A percentile compares a stretch with the other conserved stretches of the same genome.
phyloP scores from a whole-genome alignment of 2,329 filamentous ascomycete genomes.

The Ascochyta rabiei region DNA sequence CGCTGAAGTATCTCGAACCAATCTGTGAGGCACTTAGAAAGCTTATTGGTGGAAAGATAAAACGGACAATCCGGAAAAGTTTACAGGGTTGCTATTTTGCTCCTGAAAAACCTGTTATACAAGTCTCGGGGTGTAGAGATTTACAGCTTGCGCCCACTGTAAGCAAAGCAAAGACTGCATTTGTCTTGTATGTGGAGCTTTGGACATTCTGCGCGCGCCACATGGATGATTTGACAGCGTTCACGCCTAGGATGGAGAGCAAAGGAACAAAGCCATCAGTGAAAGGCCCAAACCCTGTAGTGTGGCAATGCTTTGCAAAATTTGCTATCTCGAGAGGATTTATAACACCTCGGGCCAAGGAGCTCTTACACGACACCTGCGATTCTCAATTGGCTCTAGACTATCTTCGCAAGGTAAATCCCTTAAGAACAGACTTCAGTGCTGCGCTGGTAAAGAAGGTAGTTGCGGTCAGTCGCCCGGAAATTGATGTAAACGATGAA shows the following conservation, averaged over 20 bases:
- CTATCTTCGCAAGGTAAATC: not conserved
- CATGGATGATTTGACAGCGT: conserved; percentile 4
- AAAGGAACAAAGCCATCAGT: not conserved
- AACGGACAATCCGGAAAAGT: conserved; percentile 16
- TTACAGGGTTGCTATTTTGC: conserved; percentile 15
- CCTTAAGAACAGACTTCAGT: not conserved
- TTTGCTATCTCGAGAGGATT: not conserved
- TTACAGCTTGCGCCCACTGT: not conserved
- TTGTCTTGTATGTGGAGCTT: not conserved
- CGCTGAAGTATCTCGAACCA: conserved; percentile 24
- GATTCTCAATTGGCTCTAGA: not conserved
- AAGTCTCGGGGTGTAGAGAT: not conserved
- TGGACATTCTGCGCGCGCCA: conserved; percentile 7
- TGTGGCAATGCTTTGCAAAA: conserved; percentile 2
- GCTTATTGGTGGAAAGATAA: conserved; percentile 17
- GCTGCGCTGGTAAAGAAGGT: not conserved
- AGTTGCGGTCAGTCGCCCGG: not conserved
- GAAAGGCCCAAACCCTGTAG: conserved; percentile 2
- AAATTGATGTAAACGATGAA: not conserved
- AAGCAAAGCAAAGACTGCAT: not conserved
- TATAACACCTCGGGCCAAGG: not conserved
- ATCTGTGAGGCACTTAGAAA: conserved; percentile 17
- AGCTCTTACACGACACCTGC: not conserved
- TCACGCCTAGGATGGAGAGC: conserved; percentile 3
- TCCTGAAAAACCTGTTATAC: conserved; percentile 9